Conservation (phyloP, 192 early-diverging fungal genomes). For the Entophlyctis helioformis region DNA sequence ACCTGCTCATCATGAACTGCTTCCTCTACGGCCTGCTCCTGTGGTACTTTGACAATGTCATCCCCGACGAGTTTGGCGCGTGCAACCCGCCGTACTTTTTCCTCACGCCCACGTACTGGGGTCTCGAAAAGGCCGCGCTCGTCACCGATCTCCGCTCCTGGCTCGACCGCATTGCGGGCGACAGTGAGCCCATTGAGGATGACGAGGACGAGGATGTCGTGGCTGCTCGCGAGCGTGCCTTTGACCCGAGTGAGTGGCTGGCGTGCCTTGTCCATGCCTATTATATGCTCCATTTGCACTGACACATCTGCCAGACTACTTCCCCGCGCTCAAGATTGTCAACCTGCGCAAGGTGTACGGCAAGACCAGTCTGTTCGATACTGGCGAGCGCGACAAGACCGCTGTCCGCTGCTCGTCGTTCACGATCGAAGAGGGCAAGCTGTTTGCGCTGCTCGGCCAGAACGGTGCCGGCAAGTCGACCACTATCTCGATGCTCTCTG, state of each 20-base stretch:
- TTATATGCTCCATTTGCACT: too few relatives aligned
- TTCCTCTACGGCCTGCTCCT: constrained; percentile 33
- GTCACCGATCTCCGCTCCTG: not conserved
- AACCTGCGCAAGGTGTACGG: constrained; percentile 44
- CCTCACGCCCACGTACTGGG: constrained; percentile 4
- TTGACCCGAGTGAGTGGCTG: constrained; percentile 12
- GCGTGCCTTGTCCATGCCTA: too few relatives aligned
- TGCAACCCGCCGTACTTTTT: constrained; percentile 44
- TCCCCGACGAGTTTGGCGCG: constrained; percentile 52
- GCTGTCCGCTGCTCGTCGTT: not conserved
- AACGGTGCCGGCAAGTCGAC: constrained; percentile 63
- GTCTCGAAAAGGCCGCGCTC: not conserved
- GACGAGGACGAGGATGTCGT: constrained; percentile 30
- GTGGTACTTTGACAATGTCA: constrained; percentile 33
- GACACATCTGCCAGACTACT: too few relatives aligned
- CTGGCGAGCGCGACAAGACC: not conserved
- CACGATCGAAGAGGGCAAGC: not conserved
- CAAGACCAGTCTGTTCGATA: not conserved
- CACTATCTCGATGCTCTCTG: constrained; percentile 56
- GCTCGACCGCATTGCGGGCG: not conserved
- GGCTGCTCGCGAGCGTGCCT: constrained; percentile 12
- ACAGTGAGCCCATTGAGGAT: not conserved
- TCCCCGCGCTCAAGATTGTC: constrained; percentile 26
- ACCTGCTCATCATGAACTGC: constrained; percentile 39
- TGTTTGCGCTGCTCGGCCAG: constrained; percentile 42